Conservation (phyloP, 768 basidiomycete species). For the Russula griseocarnosa region DNA sequence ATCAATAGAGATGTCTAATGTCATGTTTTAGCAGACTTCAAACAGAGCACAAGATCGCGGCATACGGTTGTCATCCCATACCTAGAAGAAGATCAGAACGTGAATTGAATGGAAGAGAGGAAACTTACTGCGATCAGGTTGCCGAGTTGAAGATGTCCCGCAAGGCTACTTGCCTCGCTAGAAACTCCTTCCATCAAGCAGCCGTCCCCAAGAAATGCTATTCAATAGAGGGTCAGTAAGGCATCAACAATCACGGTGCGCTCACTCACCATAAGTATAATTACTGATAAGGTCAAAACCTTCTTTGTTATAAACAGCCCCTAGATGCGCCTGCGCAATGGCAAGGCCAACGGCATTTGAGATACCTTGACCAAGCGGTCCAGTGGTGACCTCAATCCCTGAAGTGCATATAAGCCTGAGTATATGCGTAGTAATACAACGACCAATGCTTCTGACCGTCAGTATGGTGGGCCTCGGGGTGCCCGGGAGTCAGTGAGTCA, state of each 20-base stretch:
- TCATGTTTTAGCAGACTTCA: slow-evolving; percentile 22
- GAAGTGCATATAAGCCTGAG: slow-evolving; percentile 10
- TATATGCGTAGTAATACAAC: slow-evolving; percentile 17
- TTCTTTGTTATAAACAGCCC: slow-evolving; percentile 85
- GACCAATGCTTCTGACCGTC: slow-evolving; percentile 41
- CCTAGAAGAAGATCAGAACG: slow-evolving; percentile 40
- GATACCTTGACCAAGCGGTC: slow-evolving; percentile 93
- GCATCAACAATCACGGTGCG: neutral
- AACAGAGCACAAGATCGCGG: slow-evolving; percentile 17
- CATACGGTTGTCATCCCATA: slow-evolving; percentile 96
- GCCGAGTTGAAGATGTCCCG: slow-evolving; percentile 89
- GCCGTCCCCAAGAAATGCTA: slow-evolving; percentile 90
- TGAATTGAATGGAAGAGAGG: slow-evolving; percentile 19
- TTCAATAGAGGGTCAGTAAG: slow-evolving; percentile 14
- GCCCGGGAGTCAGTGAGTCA: slow-evolving; percentile 86
- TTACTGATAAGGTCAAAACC: slow-evolving; percentile 79
- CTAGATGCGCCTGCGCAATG: slow-evolving; percentile 88
- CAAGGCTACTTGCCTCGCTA: slow-evolving; percentile 87
- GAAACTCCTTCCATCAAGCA: slow-evolving; percentile 97
- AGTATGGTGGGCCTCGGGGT: slow-evolving; percentile 76
- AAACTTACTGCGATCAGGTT: slow-evolving; percentile 82
- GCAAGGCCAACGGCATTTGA: slow-evolving; percentile 91
- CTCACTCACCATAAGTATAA: slow-evolving; percentile 73
- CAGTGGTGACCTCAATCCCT: slow-evolving; percentile 90
- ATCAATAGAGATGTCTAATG: slow-evolving; percentile 88